A percentile compares a stretch with the other conserved stretches of the same genome.
These are phyloP conservation scores for Sporothrix humicola DNA, from an alignment of 2,329 filamentous ascomycete genomes.

Conservation along the genomic window DNA sequence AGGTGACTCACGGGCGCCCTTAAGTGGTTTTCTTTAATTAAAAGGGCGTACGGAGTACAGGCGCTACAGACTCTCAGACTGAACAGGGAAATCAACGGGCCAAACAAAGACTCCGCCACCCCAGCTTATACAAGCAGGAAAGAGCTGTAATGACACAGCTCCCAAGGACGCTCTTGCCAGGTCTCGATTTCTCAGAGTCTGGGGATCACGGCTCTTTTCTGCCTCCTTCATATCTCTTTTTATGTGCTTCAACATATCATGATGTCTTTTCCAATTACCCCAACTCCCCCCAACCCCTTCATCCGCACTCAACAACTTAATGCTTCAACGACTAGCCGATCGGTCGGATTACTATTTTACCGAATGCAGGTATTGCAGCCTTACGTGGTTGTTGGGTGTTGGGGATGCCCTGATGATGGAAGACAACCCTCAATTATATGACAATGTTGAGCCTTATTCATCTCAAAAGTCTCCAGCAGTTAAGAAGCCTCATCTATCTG, in stretches of 20 bases:
- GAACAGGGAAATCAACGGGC: no score
- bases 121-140: not conserved
- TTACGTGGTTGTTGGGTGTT: not conserved
- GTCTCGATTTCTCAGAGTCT: slow-evolving; percentile 10
- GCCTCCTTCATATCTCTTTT: not conserved
- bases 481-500: not conserved
- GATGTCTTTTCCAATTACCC: not conserved
- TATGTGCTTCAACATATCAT: no score
- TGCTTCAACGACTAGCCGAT: not conserved
- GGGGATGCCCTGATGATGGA: not conserved
- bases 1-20: slow-evolving; percentile 30
- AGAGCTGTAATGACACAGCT: not conserved
- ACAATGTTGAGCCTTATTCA: not conserved
- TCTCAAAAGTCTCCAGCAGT: not conserved
- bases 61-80: not conserved
- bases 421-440: not conserved
- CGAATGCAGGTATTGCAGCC: not conserved
- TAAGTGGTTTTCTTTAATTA: not conserved
- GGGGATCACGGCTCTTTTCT: not conserved
- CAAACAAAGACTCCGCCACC: not conserved
- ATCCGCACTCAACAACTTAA: not conserved
- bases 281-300: not conserved
- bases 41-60: not conserved
- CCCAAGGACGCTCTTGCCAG: slow-evolving; percentile 1
- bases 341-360: slow-evolving; percentile 14